Percentiles rank a stretch among this genome's conserved stretches.
Conservation (phyloP, 2,329 filamentous ascomycete genomes). For the Nemania diffusa region DNA sequence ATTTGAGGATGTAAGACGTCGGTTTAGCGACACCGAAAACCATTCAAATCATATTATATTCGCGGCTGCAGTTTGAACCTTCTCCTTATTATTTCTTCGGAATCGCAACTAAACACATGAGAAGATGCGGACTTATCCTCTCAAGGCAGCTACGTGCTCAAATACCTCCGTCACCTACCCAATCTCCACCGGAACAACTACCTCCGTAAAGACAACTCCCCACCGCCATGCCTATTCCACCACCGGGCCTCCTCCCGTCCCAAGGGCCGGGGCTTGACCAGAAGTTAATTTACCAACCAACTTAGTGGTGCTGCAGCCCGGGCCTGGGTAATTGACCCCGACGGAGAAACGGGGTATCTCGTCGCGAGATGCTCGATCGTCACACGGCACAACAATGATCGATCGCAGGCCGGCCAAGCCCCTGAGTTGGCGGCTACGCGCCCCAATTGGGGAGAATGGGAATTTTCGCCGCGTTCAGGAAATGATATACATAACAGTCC, state of each 20-base stretch:
- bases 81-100: neutral
- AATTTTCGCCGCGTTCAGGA: neutral
- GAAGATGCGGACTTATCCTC: neutral
- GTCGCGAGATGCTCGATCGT: conserved; percentile 13
- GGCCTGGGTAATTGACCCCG: neutral
- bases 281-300: neutral
- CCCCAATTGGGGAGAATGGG: conserved; percentile 7
- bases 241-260: neutral
- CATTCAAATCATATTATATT: neutral
- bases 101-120: neutral
- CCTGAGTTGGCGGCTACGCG: conserved; percentile 9
- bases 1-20: too few species aligned
- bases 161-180: neutral
- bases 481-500: neutral
- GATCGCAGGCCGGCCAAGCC: neutral
- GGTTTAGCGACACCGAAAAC: neutral
- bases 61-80: neutral
- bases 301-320: neutral
- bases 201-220: conserved; percentile 21
- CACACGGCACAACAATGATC: neutral
- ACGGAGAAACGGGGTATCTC: conserved; percentile 17
- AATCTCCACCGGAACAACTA: conserved; percentile 18
- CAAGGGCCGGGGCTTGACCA: neutral
- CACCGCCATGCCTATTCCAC: neutral
- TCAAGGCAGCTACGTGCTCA: neutral